Conservation (phyloP, 2,329 filamentous ascomycete genomes). For the Alternaria gaisen region DNA sequence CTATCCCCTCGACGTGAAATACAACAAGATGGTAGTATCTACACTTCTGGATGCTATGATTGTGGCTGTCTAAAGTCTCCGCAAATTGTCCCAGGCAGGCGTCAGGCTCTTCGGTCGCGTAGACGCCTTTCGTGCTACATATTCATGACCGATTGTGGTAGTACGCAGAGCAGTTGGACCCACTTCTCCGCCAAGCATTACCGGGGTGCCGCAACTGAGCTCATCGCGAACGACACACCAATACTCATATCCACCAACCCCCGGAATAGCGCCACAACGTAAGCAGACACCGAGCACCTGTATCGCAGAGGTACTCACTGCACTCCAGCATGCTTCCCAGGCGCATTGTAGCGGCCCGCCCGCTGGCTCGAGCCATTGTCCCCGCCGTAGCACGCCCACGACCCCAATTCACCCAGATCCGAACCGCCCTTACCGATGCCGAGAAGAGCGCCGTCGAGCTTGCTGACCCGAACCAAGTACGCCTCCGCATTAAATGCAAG, state of each 20-base stretch:
- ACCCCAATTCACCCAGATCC: conserved; percentile 50
- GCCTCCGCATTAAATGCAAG: conserved; percentile 37
- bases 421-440: conserved; percentile 44
- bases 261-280: conserved; percentile 38
- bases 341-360: conserved; percentile 53
- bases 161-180: conserved; percentile 17
- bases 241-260: conserved; percentile 27
- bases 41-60: background rate
- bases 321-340: conserved; percentile 53
- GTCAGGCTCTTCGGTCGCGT: conserved; percentile 12
- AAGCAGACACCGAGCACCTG: conserved; percentile 27
- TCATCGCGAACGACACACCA: conserved; percentile 44
- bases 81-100: background rate
- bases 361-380: conserved; percentile 49
- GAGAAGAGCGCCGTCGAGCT: conserved; percentile 64
- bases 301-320: conserved; percentile 53
- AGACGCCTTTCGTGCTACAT: conserved; percentile 16
- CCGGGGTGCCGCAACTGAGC: conserved; percentile 26
- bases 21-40: background rate
- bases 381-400: conserved; percentile 40
- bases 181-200: conserved; percentile 23
- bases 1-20: conserved; percentile 10
- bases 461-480: conserved; percentile 67
- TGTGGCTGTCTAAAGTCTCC: background rate
- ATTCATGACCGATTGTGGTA: conserved; percentile 4